phyloP scores from a whole-genome alignment of 257 asterid species.

The Jaltomata sinuosa region DNA sequence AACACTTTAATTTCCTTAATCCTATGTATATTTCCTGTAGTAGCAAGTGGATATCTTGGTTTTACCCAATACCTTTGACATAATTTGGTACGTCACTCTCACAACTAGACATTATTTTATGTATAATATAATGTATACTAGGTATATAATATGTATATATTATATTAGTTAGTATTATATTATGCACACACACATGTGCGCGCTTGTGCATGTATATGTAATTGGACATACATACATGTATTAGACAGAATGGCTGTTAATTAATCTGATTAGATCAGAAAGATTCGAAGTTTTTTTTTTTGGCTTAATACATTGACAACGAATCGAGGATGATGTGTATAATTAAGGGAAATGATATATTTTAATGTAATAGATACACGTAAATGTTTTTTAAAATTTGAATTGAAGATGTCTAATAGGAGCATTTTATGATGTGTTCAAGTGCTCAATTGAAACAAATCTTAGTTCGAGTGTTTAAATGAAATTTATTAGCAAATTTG shows the following conservation, averaged over 20 bases:
- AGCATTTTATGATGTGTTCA: too few relatives aligned
- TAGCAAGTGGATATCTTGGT: slow-evolving; percentile 26
- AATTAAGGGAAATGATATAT: too few relatives aligned
- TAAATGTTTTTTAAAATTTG: too few relatives aligned
- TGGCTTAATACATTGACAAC: too few relatives aligned
- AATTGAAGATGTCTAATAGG: too few relatives aligned
- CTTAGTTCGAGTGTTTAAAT: too few relatives aligned
- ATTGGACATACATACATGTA: background rate
- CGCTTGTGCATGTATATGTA: background rate
- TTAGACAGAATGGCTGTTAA: background rate
- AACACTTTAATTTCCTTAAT: slow-evolving; percentile 9
- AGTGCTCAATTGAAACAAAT: too few relatives aligned
- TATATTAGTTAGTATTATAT: background rate
- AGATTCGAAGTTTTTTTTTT: too few relatives aligned
- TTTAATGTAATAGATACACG: too few relatives aligned
- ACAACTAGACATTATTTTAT: background rate
- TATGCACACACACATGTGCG: background rate
- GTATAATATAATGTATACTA: background rate
- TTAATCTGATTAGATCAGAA: too few relatives aligned
- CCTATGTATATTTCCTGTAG: slow-evolving; percentile 10
- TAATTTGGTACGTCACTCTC: background rate
- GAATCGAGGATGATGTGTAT: too few relatives aligned
- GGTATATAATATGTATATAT: background rate
- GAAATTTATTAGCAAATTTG: too few relatives aligned
- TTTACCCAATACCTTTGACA: slow-evolving; percentile 12